Base-by-base conservation (phyloP, 2,329 filamentous ascomycete species). In the Emergomyces orientalis region DNA sequence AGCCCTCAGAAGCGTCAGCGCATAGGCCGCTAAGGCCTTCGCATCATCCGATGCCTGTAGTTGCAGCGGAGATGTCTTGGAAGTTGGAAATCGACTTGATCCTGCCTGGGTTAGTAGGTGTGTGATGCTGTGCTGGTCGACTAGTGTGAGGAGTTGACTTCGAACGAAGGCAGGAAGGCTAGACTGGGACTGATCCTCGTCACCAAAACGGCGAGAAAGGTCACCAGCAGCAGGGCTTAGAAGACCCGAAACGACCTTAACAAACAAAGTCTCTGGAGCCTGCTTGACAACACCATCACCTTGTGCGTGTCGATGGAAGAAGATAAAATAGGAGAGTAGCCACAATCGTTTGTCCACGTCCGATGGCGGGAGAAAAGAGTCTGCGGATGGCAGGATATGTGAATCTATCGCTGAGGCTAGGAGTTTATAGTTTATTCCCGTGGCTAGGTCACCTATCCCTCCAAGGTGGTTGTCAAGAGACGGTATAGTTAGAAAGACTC, bases 21-120 rank as follows among this genome's bases (percentile, higher is more conserved):
- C 90, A 71, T 96, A 97, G 34, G 88, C 90, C 14, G 93, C 91
- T 47, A 96, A 79, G 14, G 90, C 78, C 67, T 88, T 88, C 1
- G 89, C 87, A 71, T 89, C 84, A 63, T 83, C 79, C 8, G 78
- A 77, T 27, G 79, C 69, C 70, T 78, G 71, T 67, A 75, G 65
- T 68, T 71, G 59, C 19, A 63, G 63, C 52, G 67, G 63, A 22
- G 67, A 67, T 39, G 68, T 39, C 19, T 69, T 69, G 34, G 67
- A 67, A 49, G 69, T 68, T 19, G 68, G 67, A 8, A 68, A 22
- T 47, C 62, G 61, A 9, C 72, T 71, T 22, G 70, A 67, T 41
- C 73, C 71, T 63, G 71, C 76, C 51, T 77, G 76, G 13, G 80
- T 77, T 9, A 90, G 75, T 8, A 88, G 77, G 30, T 81, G 81